phyloP scores from a whole-genome alignment of 306 rosid species.

The Sindora glabra region DNA sequence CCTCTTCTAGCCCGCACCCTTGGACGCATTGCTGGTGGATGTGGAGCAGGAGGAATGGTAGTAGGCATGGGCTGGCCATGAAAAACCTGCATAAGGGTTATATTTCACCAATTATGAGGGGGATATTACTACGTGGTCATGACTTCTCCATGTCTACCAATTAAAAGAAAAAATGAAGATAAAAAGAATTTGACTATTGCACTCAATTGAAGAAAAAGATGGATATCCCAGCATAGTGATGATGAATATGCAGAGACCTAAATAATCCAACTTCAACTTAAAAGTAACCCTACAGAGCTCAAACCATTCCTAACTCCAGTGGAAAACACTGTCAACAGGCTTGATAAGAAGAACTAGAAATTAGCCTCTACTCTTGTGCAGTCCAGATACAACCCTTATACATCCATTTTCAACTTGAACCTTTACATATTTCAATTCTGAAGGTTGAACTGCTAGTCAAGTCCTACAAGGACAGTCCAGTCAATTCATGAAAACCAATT shows the following conservation, averaged over 20 bases:
- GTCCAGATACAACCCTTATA: neutral
- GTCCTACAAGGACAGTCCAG: neutral
- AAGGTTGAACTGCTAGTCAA: constrained; percentile 1
- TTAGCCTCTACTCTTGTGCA: too few species aligned
- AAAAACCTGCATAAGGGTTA: constrained; percentile 47
- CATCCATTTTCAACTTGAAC: neutral
- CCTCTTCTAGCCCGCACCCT: constrained; percentile 97
- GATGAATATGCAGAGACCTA: neutral
- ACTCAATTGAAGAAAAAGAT: neutral
- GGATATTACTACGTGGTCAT: neutral
- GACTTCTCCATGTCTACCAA: neutral
- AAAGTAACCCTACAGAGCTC: neutral
- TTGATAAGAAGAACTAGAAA: too few species aligned
- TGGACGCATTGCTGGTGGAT: constrained; percentile 92
- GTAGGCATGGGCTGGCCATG: constrained; percentile 73
- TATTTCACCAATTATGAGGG: neutral
- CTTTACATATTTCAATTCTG: neutral
- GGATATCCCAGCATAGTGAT: neutral
- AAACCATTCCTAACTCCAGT: constrained; percentile 1
- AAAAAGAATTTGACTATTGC: neutral
- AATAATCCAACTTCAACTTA: neutral
- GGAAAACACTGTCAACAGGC: neutral
- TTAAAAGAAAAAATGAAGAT: neutral
- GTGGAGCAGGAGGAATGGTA: constrained; percentile 54
- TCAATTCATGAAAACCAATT: neutral